Evolutionary conservation across 2,329 filamentous ascomycete genomes (phyloP), one percentile per base, ranked within the genome.

Genomic region (Trichoderma sp.): DNA sequence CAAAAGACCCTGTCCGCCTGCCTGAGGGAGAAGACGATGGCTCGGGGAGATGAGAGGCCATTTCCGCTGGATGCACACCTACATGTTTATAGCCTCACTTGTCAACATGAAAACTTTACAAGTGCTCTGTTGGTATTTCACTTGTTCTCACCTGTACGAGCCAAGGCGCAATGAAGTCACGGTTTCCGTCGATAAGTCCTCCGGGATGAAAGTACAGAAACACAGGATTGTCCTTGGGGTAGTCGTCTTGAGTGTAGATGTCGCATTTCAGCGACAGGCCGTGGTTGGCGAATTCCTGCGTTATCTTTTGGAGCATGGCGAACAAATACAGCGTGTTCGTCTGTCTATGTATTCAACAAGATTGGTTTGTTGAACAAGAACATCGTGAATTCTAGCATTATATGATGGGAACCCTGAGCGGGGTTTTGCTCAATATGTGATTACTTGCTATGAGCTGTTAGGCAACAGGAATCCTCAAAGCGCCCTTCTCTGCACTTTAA

Each of bases 171-270:
- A 80, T 71, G 7, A 70, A 72, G 25, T 72, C 73, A 10, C 75
- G 74, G 13, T 74, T 73, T 60, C 77, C 78, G n/a, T 72, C 73
- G 13, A 76, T 72, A 6, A 79, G 73, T 0, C 77, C 78, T 17
- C 78, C 78, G 0, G 77, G 73, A 35, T 80, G 78, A 67, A 80
- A 80, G 71, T 77, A 80, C 19, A 80, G 71, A 32, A 79, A 73
- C n/a, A 77, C 74, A 5, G 76, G 76, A 1, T 70, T 67, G 53
- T 70, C 66, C 22, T 69, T 29, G 2, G 74, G 70, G 29, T 73
- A 74, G 69, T 73, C 71, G 5, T 60, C 59, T 15, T 69, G 69
- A 9, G 73, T 69, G 70, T 79, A 80, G 37, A 80, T 70, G 71
- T 79, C 78, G 70, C 78, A 79, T 61, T 78, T 71, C 25, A 80